A percentile compares a stretch with the other conserved stretches of the same genome.
phyloP scores from a whole-genome alignment of 768 basidiomycete genomes.

The Podaxis pistillaris region DNA sequence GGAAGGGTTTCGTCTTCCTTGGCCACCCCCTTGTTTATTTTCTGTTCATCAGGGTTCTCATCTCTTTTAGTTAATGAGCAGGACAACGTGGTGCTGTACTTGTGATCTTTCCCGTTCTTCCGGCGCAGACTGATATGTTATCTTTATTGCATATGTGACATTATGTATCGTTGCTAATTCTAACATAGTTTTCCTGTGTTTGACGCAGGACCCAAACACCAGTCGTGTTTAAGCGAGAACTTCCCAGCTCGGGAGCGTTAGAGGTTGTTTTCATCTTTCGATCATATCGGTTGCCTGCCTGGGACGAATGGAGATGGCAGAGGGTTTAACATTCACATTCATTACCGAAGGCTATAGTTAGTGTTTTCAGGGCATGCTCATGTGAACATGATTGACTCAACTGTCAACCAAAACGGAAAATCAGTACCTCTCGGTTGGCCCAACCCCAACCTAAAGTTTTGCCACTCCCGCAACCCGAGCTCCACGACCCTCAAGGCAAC shows the following conservation, averaged over 20 bases:
- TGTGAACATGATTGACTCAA: not conserved
- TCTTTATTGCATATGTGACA: constrained; percentile 3
- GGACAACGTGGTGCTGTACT: not conserved
- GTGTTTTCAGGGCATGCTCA: not conserved
- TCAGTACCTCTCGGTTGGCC: not conserved
- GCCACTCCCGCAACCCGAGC: not conserved
- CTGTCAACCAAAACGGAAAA: constrained; percentile 1
- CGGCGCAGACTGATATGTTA: not conserved
- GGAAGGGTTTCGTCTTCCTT: not conserved
- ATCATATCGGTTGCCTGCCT: not conserved
- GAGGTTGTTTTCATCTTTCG: not conserved
- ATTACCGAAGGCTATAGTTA: not conserved
- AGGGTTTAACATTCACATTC: not conserved
- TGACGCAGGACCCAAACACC: not conserved
- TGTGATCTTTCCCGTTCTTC: not conserved
- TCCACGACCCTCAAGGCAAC: not conserved
- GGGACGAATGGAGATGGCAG: not conserved
- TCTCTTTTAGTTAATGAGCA: not conserved
- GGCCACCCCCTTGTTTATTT: not conserved
- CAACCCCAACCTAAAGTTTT: not conserved
- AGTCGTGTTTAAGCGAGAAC: not conserved
- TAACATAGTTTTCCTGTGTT: not conserved
- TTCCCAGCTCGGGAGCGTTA: not conserved
- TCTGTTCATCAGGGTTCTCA: not conserved
- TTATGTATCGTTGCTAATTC: not conserved